Evolutionary conservation across 2,329 filamentous ascomycete species (phyloP).

Genomic region (Hysterium pulicare): DNA sequence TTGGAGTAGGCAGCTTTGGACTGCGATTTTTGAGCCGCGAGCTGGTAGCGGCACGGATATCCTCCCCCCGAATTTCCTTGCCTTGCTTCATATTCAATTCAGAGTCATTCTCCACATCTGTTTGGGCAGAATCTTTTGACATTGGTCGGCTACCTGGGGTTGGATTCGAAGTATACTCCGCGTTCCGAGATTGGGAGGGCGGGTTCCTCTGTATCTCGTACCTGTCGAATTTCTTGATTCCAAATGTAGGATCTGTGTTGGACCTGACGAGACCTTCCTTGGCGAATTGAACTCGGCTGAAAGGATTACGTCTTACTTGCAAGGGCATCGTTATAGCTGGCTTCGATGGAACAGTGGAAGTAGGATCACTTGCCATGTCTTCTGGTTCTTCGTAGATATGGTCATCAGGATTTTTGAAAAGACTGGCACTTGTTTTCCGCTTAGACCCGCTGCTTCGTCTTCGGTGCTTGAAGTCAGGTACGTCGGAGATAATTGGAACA

Average conservation of each 20-base stretch:
- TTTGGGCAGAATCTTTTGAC: slow-evolving; percentile 22
- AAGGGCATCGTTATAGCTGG: slow-evolving; percentile 48
- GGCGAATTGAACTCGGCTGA: slow-evolving; percentile 59
- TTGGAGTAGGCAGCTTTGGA: slow-evolving; percentile 79
- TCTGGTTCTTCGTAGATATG: slow-evolving; percentile 89
- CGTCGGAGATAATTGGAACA: slow-evolving; percentile 16
- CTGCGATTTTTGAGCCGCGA: slow-evolving; percentile 86
- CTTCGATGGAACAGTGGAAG: slow-evolving; percentile 30
- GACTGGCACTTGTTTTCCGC: slow-evolving; percentile 66
- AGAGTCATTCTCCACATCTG: slow-evolving; percentile 39
- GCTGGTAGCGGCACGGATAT: slow-evolving; percentile 86
- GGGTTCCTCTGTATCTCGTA: slow-evolving; percentile 83
- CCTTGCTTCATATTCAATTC: slow-evolving; percentile 63
- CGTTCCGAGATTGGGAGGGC: slow-evolving; percentile 77
- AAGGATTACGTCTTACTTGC: slow-evolving; percentile 60
- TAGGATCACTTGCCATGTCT: slow-evolving; percentile 35
- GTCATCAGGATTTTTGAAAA: slow-evolving; percentile 67
- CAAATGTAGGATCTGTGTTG: slow-evolving; percentile 46
- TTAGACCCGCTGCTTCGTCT: slow-evolving; percentile 64
- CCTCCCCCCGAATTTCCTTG: slow-evolving; percentile 78
- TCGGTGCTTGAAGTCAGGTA: slow-evolving; percentile 30
- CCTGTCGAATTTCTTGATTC: slow-evolving; percentile 42
- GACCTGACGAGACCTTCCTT: slow-evolving; percentile 43
- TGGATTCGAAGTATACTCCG: slow-evolving; percentile 71
- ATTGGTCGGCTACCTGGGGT: slow-evolving; percentile 27